phyloP scores from a whole-genome alignment of 139 green algal species.

The Gonium pectorale region DNA sequence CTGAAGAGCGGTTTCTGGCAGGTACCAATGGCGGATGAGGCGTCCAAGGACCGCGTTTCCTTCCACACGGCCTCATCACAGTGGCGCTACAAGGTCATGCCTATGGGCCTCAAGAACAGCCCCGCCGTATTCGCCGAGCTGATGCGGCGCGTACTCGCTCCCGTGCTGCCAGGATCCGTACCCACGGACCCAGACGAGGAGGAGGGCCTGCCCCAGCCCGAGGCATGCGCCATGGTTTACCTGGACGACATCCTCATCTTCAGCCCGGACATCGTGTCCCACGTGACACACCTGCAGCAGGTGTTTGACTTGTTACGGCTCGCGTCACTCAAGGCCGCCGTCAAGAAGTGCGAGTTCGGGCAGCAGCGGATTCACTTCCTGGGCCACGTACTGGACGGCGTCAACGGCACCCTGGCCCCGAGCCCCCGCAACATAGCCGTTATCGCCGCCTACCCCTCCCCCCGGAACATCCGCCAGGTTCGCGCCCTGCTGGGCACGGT shows the following conservation, averaged over 20 bases:
- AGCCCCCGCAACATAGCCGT: background rate
- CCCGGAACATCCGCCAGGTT: background rate
- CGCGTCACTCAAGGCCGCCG: background rate
- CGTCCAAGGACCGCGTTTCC: background rate
- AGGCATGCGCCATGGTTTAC: background rate
- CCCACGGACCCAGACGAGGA: too few relatives aligned
- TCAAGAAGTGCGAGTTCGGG: background rate
- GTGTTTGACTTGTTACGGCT: background rate
- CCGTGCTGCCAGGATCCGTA: background rate
- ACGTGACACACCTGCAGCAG: background rate
- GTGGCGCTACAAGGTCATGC: background rate
- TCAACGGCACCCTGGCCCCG: background rate
- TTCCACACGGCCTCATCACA: background rate
- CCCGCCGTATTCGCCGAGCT: too few relatives aligned
- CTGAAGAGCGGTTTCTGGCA: background rate
- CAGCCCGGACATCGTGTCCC: background rate
- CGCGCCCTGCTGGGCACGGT: background rate
- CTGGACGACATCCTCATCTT: background rate
- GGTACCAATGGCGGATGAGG: background rate
- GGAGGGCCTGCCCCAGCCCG: too few relatives aligned
- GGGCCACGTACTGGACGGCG: background rate
- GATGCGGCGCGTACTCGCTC: background rate
- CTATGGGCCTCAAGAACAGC: too few relatives aligned
- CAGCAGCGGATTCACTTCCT: background rate
- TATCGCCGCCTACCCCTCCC: background rate